Conservation (phyloP, 208 protist species). For the Leishmania mexicana region DNA sequence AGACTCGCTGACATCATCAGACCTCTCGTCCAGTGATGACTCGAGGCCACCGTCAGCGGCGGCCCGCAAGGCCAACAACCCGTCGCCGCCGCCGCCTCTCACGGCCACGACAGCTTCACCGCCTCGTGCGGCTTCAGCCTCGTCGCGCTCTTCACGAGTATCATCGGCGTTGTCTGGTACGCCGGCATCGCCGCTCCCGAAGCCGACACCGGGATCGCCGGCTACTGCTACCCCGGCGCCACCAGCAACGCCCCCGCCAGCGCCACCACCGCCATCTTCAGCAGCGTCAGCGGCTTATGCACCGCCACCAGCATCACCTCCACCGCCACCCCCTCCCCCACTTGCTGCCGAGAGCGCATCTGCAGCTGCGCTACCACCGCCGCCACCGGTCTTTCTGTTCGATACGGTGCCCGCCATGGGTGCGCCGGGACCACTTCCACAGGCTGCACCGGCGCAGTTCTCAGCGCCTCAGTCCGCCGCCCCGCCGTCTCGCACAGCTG, state of each 20-base stretch:
- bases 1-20: not conserved
- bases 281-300: not conserved
- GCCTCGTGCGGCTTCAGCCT: not conserved
- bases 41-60: not conserved
- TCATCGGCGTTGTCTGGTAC: not conserved
- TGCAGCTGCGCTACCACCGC: constrained; percentile 1
- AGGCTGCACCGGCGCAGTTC: not conserved
- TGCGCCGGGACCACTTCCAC: constrained; percentile 4
- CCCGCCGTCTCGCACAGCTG: not conserved
- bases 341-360: not conserved
- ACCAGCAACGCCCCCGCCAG: not conserved
- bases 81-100: not conserved
- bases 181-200: not conserved
- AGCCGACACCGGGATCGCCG: not conserved
- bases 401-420: constrained; percentile 8
- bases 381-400: constrained; percentile 21
- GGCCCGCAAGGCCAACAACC: not conserved
- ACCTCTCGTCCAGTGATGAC: not conserved
- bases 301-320: not conserved
- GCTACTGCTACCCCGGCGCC: not conserved
- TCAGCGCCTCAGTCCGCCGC: not conserved
- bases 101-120: not conserved
- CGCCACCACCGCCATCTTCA: not conserved
- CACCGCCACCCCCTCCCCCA: not conserved
- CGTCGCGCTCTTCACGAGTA: not conserved